Evolutionary conservation across 768 basidiomycete genomes (phyloP), one percentile per base, ranked within the genome.

Genomic region (Tricholoma terreum): DNA sequence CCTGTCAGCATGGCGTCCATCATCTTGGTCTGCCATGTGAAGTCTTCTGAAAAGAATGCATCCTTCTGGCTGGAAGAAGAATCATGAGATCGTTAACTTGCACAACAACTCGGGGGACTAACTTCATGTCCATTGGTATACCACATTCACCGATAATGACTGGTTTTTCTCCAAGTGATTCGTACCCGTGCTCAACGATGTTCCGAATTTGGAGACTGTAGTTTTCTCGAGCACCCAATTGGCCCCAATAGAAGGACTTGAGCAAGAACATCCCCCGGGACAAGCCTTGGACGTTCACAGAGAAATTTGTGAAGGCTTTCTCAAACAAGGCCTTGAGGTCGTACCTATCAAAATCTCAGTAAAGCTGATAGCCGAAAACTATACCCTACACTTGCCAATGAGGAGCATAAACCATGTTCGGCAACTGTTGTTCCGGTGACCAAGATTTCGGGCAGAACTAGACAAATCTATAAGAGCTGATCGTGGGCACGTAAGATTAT

Each of bases 121-220:
- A 94, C 94, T 99, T 98, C 81, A 97, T 84, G 64, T 99, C 97
- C 88, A 98, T 96, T 1, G 96, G 96, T 19, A 98, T 80, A 30
- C 96, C 96, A 60, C 89, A 92, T 71, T 99, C 96, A 17, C 95
- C 95, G 57, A 99, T 82, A 11, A 98, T 71, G 38, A 93, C 83
- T 10, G 96, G 96, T 15, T 73, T 81, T 65, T 94, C 91, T 22
- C 92, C 93, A 0, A 97, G 78, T 3, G 83, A 76, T 31, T 80
- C 70, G 63, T 90, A 84, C 0, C 82, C 87, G 17, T 81, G 77
- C 53, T 89, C 79, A 5, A 92, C 83, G 49, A 98, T 81, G 59
- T 87, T 95, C 7, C 78, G 75, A 33, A 98, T 86, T 64, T 99
- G 96, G 8, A 89, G 71, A 10, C 82, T 73, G 67, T 86, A 98